Conservation (phyloP, 1,284 basidiomycete species). For the Apiotrichum laibachii region DNA sequence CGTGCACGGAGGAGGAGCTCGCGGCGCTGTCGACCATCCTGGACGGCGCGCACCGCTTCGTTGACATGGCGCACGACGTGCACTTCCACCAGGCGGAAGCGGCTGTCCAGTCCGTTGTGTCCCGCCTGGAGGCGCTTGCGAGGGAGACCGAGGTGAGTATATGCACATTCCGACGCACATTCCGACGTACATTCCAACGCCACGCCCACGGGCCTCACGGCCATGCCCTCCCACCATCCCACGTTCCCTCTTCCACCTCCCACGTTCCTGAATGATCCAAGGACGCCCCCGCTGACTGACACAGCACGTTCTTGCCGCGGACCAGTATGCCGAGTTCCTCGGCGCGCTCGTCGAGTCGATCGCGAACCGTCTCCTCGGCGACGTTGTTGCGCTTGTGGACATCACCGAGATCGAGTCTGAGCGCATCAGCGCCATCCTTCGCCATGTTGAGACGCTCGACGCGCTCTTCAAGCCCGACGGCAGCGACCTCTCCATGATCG, state of each 20-base stretch:
- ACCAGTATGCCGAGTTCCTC: conserved; percentile 49
- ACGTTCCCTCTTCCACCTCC: not conserved
- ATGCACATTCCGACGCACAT: no score
- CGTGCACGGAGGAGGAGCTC: conserved; percentile 63
- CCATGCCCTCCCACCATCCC: no score
- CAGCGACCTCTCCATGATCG: conserved; percentile 33
- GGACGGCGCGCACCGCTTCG: conserved; percentile 67
- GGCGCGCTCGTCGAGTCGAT: conserved; percentile 74
- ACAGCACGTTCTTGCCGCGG: conserved; percentile 29
- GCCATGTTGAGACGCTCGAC: conserved; percentile 73
- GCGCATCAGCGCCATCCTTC: conserved; percentile 74
- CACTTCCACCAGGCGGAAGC: conserved; percentile 27
- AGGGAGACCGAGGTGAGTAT: conserved; percentile 56
- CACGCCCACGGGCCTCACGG: no score
- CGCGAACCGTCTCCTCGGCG: conserved; percentile 66
- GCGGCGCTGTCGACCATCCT: conserved; percentile 56
- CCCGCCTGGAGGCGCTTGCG: not conserved
- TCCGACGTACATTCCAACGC: no score
- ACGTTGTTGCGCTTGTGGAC: conserved; percentile 76
- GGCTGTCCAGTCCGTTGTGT: not conserved
- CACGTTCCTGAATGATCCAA: no score
- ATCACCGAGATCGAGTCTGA: conserved; percentile 89
- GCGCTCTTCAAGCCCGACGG: conserved; percentile 60
- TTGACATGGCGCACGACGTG: conserved; percentile 68
- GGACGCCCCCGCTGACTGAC: conserved; percentile 2